These are phyloP conservation scores for Rhododendron griersonianum DNA, from an alignment of 148 eudicot genomes.

Conservation along the genomic window DNA sequence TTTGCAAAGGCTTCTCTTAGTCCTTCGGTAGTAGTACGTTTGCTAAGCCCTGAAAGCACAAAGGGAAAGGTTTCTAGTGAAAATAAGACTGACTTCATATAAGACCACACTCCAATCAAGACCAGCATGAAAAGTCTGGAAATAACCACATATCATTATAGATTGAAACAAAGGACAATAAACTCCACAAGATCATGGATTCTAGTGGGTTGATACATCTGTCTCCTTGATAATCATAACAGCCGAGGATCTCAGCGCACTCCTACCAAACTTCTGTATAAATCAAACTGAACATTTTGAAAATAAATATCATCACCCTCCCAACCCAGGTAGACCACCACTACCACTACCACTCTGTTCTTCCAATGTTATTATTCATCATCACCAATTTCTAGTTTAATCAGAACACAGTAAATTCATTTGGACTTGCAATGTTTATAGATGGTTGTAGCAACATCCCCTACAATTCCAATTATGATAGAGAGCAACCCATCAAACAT, in stretches of 20 bases:
- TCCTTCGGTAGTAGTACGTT: constrained; percentile 26
- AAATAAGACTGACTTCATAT: background rate
- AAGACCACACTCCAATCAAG: background rate
- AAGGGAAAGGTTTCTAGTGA: background rate
- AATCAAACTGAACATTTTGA: background rate
- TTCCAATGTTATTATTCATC: background rate
- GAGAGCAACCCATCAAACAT: too few species aligned
- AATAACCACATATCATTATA: background rate
- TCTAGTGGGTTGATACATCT: background rate
- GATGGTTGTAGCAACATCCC: too few species aligned
- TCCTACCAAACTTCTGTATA: background rate
- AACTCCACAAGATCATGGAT: background rate
- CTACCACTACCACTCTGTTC: too few species aligned
- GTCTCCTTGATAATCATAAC: background rate
- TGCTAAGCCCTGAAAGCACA: constrained; percentile 24
- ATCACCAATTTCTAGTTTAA: background rate
- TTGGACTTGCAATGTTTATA: background rate
- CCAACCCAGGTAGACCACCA: background rate
- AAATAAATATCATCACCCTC: background rate
- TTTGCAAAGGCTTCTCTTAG: constrained; percentile 20
- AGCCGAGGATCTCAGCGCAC: background rate
- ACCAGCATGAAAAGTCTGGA: background rate
- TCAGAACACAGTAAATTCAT: background rate
- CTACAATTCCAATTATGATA: too few species aligned
- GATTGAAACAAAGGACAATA: background rate